Base-by-base conservation (phyloP, 495 filamentous ascomycete genomes). In the Neurospora cerealis region DNA sequence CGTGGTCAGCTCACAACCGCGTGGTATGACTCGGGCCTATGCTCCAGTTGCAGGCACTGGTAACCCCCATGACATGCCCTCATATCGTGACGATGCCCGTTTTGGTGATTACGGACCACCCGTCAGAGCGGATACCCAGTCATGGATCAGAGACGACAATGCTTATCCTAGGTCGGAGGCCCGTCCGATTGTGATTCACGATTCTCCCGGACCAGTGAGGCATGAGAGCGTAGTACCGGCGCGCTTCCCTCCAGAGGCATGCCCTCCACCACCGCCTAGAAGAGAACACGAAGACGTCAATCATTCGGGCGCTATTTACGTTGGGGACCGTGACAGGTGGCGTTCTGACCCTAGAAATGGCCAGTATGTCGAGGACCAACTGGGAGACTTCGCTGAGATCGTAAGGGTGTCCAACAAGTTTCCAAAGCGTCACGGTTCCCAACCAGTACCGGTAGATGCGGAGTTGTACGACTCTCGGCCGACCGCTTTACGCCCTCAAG, bases 351-450 rank as follows among this genome's bases (percentile, higher is more conserved):
- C 36, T 4, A 48, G 71, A 32, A 74, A 42, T 24, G 69, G 73
- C 36, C 73, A 69, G 15, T 72, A 72, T 15, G 71, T 75, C 24
- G 74, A 79, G 7, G 70, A 41, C 10, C 34, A 69, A 37, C 71
- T 60, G 24, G 70, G 54, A 28, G 75, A 80, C 48, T 77, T 73
- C 62, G 73, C 74, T 4, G 73, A 80, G 19, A 76, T 81, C 71
- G 78, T 81, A 19, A 74, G 77, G 34, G 77, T 80, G 24, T 74
- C 79, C 8, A 78, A 81, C 75, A 78, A 76, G 48, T 81, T 81
- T 34, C 80, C 80, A 13, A 74, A 75, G 24, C 80, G 73, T 21
- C 72, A 81, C 48, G 78, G 75, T 66, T 74, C 75, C 9, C 73
- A 69, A 1, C 72, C 73, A 1, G 32, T 66, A 28, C 38, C 72